These are phyloP conservation scores for Circinella umbellata DNA, from an alignment of 371 early-diverging fungal species.

Conservation along the genomic window DNA sequence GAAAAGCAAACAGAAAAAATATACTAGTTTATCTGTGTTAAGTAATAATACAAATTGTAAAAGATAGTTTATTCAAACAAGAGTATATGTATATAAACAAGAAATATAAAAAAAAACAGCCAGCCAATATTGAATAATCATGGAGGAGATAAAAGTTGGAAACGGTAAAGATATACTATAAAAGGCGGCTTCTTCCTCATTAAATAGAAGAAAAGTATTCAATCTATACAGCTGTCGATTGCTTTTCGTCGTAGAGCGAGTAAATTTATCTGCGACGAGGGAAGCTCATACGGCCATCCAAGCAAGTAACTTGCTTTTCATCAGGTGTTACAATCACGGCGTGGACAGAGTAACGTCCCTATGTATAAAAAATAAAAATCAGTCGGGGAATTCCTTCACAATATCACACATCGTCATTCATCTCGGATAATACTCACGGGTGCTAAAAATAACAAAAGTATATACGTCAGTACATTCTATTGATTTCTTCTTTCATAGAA, in stretches of 20 bases:
- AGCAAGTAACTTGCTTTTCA: conserved; percentile 18
- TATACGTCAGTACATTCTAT: background rate
- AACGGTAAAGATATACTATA: too few relatives aligned
- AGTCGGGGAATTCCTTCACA: background rate
- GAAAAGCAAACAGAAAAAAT: too few relatives aligned
- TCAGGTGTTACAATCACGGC: conserved; percentile 19
- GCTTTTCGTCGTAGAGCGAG: background rate
- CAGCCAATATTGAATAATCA: too few relatives aligned
- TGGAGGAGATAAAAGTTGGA: too few relatives aligned
- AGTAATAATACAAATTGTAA: background rate
- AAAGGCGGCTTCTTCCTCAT: too few relatives aligned
- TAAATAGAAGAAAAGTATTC: background rate
- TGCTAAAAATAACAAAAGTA: conserved; percentile 13
- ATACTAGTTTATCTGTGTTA: too few relatives aligned
- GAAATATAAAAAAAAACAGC: too few relatives aligned
- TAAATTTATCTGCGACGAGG: conserved; percentile 7
- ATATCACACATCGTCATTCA: background rate
- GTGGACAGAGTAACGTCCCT: conserved; percentile 19
- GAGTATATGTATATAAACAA: background rate
- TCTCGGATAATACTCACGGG: conserved; percentile 12
- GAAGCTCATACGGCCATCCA: conserved; percentile 10
- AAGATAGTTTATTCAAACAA: background rate
- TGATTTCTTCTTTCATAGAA: background rate
- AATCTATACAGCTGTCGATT: background rate
- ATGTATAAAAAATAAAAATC: background rate